A percentile compares a stretch with the other conserved stretches of the same genome.
Evolutionary conservation across 1,284 basidiomycete genomes (phyloP).

Genomic region (Trichosporon ovoides): DNA sequence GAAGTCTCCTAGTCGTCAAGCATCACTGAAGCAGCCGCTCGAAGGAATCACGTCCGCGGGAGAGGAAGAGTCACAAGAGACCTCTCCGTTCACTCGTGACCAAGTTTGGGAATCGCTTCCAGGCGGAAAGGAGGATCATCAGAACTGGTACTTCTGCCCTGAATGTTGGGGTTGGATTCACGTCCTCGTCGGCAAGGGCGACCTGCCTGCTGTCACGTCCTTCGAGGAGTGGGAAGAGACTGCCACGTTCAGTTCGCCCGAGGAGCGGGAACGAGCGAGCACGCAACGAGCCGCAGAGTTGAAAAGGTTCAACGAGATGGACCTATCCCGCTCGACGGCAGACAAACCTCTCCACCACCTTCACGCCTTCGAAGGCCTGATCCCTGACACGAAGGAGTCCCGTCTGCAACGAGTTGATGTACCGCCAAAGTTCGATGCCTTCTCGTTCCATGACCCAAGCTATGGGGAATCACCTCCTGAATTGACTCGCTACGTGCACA

Average conservation of each 20-base stretch:
- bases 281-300: neutral
- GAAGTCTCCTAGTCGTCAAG: neutral
- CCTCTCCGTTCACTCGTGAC: conserved; percentile 8
- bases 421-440: conserved; percentile 27
- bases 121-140: conserved; percentile 23
- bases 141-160: conserved; percentile 42
- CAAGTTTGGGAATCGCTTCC: conserved; percentile 38
- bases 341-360: conserved; percentile 24
- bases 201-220: conserved; percentile 6
- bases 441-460: conserved; percentile 26
- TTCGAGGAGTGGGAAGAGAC: conserved; percentile 27
- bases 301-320: conserved; percentile 18
- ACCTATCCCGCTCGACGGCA: conserved; percentile 12
- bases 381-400: conserved; percentile 11
- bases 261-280: neutral
- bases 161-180: conserved; percentile 40
- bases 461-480: conserved; percentile 2
- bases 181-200: conserved; percentile 21
- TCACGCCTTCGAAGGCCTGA: conserved; percentile 25
- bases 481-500: conserved; percentile 1
- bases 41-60: neutral
- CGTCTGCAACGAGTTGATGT: conserved; percentile 30
- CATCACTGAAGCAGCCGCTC: neutral
- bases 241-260: neutral
- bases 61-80: conserved; percentile 7